Conservation (phyloP, 1,139 yeast genomes). For the Pichia sp. region DNA sequence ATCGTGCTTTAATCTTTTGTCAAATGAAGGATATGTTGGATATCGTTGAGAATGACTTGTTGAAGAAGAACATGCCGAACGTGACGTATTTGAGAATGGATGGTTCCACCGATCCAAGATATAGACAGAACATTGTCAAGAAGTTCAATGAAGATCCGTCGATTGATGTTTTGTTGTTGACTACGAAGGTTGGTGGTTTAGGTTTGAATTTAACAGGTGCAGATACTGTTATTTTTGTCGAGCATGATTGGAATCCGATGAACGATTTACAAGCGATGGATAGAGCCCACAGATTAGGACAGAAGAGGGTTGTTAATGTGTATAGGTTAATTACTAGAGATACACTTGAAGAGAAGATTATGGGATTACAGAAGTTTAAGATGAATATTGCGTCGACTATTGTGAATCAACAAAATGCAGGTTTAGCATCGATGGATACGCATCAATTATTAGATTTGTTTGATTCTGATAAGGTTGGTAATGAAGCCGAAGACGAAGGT, state of each 20-base stretch:
- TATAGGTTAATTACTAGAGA: constrained; percentile 83
- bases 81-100: constrained; percentile 96
- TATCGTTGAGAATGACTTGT: constrained; percentile 87
- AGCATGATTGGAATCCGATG: constrained; percentile 99
- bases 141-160: constrained; percentile 97
- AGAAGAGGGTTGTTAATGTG: constrained; percentile 82
- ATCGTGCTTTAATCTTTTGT: constrained; percentile 93
- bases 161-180: constrained; percentile 84
- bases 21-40: constrained; percentile 98
- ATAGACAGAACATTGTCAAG: constrained; percentile 87
- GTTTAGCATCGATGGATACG: constrained; percentile 94
- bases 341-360: constrained; percentile 94
- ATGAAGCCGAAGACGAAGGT: background rate
- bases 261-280: constrained; percentile 99
- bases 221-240: constrained; percentile 97
- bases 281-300: constrained; percentile 98
- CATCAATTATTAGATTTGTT: constrained; percentile 90
- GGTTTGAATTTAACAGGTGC: constrained; percentile 98
- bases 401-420: constrained; percentile 95
- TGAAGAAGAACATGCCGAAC: constrained; percentile 80
- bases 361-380: constrained; percentile 98
- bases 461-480: constrained; percentile 55
- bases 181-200: constrained; percentile 98
- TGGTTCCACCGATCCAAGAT: constrained; percentile 92
- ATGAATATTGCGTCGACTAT: constrained; percentile 96